phyloP scores from a whole-genome alignment of 345 rosid species.

The Eucalyptus urophylla region DNA sequence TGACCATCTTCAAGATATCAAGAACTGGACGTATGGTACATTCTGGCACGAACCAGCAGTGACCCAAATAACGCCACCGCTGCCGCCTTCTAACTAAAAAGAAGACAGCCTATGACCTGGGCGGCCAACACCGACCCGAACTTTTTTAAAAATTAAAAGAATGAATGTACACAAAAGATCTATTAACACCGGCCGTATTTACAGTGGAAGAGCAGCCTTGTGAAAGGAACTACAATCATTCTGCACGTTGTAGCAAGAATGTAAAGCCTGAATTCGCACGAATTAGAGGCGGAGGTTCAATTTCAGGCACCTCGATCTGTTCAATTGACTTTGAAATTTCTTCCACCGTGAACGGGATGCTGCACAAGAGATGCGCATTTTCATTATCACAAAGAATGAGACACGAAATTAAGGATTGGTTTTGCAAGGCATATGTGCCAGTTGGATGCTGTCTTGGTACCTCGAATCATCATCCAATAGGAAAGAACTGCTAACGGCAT shows the following conservation, averaged over 20 bases:
- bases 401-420: neutral
- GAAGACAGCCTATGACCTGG: neutral
- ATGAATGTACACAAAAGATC: neutral
- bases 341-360: slow-evolving; percentile 88
- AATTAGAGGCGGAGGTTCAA: slow-evolving; percentile 79
- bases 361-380: slow-evolving; percentile 7
- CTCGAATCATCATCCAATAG: slow-evolving; percentile 88
- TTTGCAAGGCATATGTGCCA: neutral
- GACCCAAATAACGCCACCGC: neutral
- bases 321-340: slow-evolving; percentile 78
- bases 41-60: neutral
- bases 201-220: neutral
- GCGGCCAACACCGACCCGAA: neutral
- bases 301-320: slow-evolving; percentile 54
- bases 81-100: neutral
- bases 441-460: slow-evolving; percentile 9
- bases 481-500: slow-evolving; percentile 64
- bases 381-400: neutral
- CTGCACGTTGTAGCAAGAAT: slow-evolving; percentile 72
- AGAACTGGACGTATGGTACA: neutral
- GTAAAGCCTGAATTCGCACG: slow-evolving; percentile 74
- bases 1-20: neutral
- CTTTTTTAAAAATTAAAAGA: neutral
- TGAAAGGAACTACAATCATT: slow-evolving; percentile 11
- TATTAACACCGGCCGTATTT: neutral